Percentiles rank a stretch among this genome's conserved stretches.
These are phyloP conservation scores for Fusarium nelsonii DNA, from an alignment of 2,329 filamentous ascomycete species.

Conservation along the genomic window DNA sequence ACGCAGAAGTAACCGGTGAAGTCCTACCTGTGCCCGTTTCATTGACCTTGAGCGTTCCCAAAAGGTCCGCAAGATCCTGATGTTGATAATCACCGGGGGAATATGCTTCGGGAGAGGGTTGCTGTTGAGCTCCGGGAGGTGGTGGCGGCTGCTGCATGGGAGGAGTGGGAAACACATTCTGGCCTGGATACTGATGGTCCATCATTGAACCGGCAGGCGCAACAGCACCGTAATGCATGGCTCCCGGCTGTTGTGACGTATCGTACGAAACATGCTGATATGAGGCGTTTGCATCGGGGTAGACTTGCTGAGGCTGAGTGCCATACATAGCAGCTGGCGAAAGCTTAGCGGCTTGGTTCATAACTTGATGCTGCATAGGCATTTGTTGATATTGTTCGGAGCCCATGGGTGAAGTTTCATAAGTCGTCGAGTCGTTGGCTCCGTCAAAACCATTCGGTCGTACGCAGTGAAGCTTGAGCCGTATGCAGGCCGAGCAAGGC, in stretches of 20 bases:
- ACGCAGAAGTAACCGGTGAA: neutral
- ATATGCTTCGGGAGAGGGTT: conserved; percentile 63
- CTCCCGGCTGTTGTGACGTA: conserved; percentile 58
- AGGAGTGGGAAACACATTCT: conserved; percentile 66
- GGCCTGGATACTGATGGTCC: conserved; percentile 63
- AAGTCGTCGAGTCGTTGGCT: conserved; percentile 54
- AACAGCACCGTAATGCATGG: conserved; percentile 67
- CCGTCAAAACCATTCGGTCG: conserved; percentile 82
- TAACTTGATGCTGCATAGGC: conserved; percentile 61
- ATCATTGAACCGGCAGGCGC: conserved; percentile 62
- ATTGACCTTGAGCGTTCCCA: conserved; percentile 89
- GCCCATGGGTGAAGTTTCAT: conserved; percentile 52
- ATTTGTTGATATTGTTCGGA: conserved; percentile 62
- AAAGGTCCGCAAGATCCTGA: conserved; percentile 80
- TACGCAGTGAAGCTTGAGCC: conserved; percentile 92
- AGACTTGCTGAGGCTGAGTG: conserved; percentile 60
- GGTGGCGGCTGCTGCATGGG: conserved; percentile 54
- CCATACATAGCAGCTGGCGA: conserved; percentile 60
- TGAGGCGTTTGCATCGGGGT: conserved; percentile 59
- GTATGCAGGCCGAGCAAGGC: conserved; percentile 94
- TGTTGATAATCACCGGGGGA: conserved; percentile 75
- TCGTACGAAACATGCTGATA: conserved; percentile 65
- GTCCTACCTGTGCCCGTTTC: conserved; percentile 85
- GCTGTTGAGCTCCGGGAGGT: conserved; percentile 38
- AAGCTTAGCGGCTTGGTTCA: conserved; percentile 58